These are phyloP conservation scores for Yamadazyma olivae DNA, from an alignment of 805 yeast species.

Conservation along the genomic window DNA sequence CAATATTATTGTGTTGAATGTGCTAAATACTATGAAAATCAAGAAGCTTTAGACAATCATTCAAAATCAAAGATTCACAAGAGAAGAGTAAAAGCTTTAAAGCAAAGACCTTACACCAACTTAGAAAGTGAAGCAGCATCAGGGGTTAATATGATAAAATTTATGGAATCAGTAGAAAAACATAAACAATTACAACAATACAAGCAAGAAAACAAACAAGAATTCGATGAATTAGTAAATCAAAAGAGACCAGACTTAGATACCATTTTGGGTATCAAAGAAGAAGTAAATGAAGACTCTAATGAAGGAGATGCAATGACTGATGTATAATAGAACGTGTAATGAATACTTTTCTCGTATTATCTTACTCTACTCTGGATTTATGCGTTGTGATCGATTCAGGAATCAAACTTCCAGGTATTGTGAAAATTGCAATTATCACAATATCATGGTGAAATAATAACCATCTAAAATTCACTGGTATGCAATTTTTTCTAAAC, in stretches of 20 bases:
- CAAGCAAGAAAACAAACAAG: conserved; percentile 44
- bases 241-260: conserved; percentile 40
- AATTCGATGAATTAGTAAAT: conserved; percentile 29
- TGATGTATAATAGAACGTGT: conserved; percentile 12
- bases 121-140: conserved; percentile 90
- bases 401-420: too few species aligned
- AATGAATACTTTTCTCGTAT: neutral
- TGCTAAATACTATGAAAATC: conserved; percentile 85
- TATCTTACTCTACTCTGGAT: neutral
- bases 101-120: conserved; percentile 77
- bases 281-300: conserved; percentile 6
- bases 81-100: conserved; percentile 75
- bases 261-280: conserved; percentile 23
- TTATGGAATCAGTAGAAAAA: conserved; percentile 58
- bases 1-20: conserved; percentile 94
- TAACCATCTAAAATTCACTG: too few species aligned
- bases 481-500: too few species aligned
- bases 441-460: too few species aligned
- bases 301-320: conserved; percentile 19
- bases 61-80: conserved; percentile 76
- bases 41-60: conserved; percentile 69
- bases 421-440: too few species aligned
- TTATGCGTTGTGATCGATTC: too few species aligned
- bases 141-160: conserved; percentile 71
- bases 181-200: conserved; percentile 45